phyloP scores from a whole-genome alignment of 208 protist genomes.

The Leishmania tropica region DNA sequence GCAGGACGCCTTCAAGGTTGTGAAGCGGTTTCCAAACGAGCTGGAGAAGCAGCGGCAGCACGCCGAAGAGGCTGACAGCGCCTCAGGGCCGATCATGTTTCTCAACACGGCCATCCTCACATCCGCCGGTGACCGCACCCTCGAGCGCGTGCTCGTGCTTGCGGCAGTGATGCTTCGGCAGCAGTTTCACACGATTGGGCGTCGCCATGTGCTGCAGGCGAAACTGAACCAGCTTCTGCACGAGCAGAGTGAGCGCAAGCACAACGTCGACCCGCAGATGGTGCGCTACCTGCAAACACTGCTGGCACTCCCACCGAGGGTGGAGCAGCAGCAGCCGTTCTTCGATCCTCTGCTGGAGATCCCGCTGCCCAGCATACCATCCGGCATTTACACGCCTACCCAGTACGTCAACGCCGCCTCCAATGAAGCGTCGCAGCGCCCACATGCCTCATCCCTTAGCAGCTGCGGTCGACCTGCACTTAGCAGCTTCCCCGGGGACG shows the following conservation, averaged over 20 bases:
- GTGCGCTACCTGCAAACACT: conserved; percentile 19
- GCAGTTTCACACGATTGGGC: conserved; percentile 61
- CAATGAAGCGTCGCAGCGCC: conserved; percentile 6
- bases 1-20: conserved; percentile 66
- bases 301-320: conserved; percentile 16
- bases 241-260: conserved; percentile 11
- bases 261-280: conserved; percentile 18
- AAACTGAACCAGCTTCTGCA: conserved; percentile 22
- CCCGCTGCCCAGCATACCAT: conserved; percentile 30
- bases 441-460: neutral
- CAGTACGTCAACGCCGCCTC: conserved; percentile 34
- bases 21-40: conserved; percentile 35
- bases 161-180: conserved; percentile 82
- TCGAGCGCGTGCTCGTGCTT: conserved; percentile 81
- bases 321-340: conserved; percentile 18
- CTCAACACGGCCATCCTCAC: conserved; percentile 76
- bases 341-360: conserved; percentile 34
- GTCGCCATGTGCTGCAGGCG: conserved; percentile 30
- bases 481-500: conserved; percentile 13
- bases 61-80: neutral
- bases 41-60: conserved; percentile 10
- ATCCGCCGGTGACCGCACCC: conserved; percentile 77
- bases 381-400: conserved; percentile 33
- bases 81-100: conserved; percentile 20
- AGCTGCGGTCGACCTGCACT: neutral